phyloP scores from a whole-genome alignment of 441 rosid genomes.

The Erodium texanum region DNA sequence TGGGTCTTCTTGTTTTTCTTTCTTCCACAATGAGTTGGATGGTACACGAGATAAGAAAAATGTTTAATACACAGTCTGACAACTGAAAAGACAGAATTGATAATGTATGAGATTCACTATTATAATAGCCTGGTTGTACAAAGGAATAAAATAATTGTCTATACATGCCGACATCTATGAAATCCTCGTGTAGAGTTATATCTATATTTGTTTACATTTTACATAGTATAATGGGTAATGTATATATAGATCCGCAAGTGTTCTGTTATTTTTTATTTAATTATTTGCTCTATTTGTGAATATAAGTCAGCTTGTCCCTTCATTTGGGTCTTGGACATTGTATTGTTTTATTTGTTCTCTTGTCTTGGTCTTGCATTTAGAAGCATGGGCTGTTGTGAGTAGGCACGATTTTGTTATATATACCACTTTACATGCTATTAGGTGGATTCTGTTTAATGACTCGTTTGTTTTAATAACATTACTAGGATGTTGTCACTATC shows the following conservation, averaged over 20 bases:
- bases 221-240: not conserved
- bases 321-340: not conserved
- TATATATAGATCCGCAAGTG: not conserved
- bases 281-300: not conserved
- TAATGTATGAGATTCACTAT: no score
- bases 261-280: not conserved
- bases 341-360: not conserved
- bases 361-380: not conserved
- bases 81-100: no score
- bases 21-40: no score
- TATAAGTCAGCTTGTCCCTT: not conserved
- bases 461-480: not conserved
- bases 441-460: not conserved
- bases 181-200: no score
- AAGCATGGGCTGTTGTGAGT: not conserved
- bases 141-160: no score
- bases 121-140: no score
- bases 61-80: no score
- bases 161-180: no score
- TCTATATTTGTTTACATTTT: no score
- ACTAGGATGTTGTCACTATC: constrained; percentile 56
- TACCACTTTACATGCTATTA: not conserved
- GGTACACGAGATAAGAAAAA: no score
- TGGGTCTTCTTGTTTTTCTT: no score
- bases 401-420: not conserved